phyloP scores from a whole-genome alignment of 331 rosid genomes.

The Quercus tomentella region DNA sequence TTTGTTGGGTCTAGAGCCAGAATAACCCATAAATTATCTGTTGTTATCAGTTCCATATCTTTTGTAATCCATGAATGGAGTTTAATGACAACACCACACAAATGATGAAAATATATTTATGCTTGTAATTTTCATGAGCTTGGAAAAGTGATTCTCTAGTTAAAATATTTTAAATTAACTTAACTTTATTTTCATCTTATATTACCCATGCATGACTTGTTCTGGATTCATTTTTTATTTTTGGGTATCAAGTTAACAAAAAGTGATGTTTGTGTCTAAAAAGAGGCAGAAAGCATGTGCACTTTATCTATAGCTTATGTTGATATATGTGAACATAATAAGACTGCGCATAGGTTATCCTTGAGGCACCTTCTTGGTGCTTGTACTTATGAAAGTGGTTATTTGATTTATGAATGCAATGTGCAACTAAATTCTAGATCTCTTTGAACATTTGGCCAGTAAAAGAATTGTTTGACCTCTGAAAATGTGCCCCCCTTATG shows the following conservation, averaged over 20 bases:
- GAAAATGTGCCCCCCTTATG: too few relatives aligned
- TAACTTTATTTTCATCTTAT: not conserved
- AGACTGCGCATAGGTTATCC: not conserved
- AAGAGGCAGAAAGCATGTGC: not conserved
- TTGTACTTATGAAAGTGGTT: not conserved
- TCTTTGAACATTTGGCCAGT: not conserved
- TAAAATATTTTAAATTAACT: too few relatives aligned
- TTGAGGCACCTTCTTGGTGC: not conserved
- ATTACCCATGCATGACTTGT: not conserved
- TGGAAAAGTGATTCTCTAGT: too few relatives aligned
- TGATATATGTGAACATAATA: not conserved
- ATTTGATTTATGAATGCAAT: not conserved
- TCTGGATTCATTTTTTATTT: not conserved
- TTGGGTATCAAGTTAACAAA: not conserved
- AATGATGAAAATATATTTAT: not conserved
- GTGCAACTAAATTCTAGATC: not conserved
- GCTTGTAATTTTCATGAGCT: too few relatives aligned
- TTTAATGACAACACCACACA: not conserved
- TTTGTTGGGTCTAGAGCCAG: too few relatives aligned
- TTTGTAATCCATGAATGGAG: not conserved
- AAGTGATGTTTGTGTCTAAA: not conserved
- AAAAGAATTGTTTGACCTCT: too few relatives aligned
- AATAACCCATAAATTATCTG: too few relatives aligned
- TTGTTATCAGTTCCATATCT: too few relatives aligned
- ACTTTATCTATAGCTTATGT: not conserved